phyloP scores from a whole-genome alignment of 768 basidiomycete species.

The Boletus eberwhitei region DNA sequence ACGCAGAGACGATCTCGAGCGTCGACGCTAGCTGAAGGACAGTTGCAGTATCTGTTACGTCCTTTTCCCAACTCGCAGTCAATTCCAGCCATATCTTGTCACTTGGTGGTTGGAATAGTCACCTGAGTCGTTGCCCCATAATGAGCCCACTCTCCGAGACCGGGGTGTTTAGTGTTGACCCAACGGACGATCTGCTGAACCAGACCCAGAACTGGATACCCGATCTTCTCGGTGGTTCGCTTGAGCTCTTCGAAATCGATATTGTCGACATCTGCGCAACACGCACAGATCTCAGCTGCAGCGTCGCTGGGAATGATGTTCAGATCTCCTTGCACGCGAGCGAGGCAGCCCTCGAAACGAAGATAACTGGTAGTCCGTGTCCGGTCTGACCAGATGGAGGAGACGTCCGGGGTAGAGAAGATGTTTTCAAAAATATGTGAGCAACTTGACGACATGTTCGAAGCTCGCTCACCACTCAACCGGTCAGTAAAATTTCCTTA shows the following conservation, averaged over 20 bases:
- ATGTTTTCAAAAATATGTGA: constrained; percentile 18
- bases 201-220: constrained; percentile 43
- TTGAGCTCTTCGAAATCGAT: constrained; percentile 39
- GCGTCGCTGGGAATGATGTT: constrained; percentile 40
- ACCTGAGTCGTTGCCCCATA: constrained; percentile 51
- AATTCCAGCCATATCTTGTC: background rate
- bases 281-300: constrained; percentile 33
- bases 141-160: constrained; percentile 46
- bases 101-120: background rate
- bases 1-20: constrained; percentile 30
- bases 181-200: constrained; percentile 42
- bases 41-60: constrained; percentile 48
- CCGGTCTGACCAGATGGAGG: constrained; percentile 41
- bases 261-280: constrained; percentile 33
- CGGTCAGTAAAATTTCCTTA: too few species aligned
- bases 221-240: constrained; percentile 40
- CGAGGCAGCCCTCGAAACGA: constrained; percentile 32
- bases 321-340: constrained; percentile 37
- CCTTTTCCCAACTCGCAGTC: constrained; percentile 26
- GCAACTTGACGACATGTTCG: too few species aligned
- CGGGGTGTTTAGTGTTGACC: constrained; percentile 32
- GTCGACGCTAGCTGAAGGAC: constrained; percentile 42
- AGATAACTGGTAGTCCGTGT: constrained; percentile 25
- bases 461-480: too few species aligned
- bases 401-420: constrained; percentile 38